A percentile compares a stretch with the other conserved stretches of the same genome.
These are phyloP conservation scores for Thuidium tamariscinum DNA, from an alignment of 225 moss, liverwort and hornwort genomes.

Conservation along the genomic window DNA sequence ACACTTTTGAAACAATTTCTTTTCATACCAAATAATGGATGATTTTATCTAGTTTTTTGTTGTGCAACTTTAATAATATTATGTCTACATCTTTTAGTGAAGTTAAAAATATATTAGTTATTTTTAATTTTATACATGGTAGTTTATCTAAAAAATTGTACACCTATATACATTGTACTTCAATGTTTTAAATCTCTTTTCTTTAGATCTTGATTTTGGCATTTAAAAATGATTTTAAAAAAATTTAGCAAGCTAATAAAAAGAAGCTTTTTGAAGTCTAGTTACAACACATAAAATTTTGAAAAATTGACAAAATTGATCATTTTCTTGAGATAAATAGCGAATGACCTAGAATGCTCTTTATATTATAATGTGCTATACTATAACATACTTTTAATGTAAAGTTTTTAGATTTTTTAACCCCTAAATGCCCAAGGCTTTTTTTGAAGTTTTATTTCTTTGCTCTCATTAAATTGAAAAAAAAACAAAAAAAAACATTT, in stretches of 20 bases:
- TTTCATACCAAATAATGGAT: not conserved
- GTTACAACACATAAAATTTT: not conserved
- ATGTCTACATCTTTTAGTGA: too few relatives aligned
- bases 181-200: too few relatives aligned
- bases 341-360: not conserved
- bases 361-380: not conserved
- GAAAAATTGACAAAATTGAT: not conserved
- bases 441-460: too few relatives aligned
- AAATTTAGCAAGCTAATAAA: not conserved
- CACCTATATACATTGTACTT: not conserved
- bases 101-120: not conserved
- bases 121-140: not conserved
- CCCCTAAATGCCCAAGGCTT: too few relatives aligned
- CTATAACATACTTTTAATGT: not conserved
- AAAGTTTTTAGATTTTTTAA: not conserved
- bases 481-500: too few relatives aligned
- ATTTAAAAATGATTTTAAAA: too few relatives aligned
- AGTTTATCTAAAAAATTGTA: rapidly evolving
- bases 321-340: not conserved
- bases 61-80: not conserved
- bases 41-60: not conserved
- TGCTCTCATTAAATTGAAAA: too few relatives aligned
- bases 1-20: not conserved
- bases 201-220: not conserved
- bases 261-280: not conserved